Evolutionary conservation across 2,329 filamentous ascomycete species (phyloP), one percentile per base, ranked within the genome.

Genomic region (Xylaria sp.): DNA sequence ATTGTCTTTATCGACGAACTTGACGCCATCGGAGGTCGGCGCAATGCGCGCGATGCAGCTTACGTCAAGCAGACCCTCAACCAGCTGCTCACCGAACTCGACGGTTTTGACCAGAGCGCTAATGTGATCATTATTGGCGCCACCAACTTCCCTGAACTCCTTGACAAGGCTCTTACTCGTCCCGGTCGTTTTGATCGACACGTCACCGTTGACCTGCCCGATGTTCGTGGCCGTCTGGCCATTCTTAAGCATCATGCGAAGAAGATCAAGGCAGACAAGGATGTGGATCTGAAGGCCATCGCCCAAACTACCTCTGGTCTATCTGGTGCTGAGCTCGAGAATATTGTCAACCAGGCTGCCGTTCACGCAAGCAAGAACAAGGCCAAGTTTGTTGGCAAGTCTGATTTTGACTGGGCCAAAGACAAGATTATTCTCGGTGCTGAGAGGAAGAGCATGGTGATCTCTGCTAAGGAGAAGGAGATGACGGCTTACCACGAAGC

Each of bases 21-120:
- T 58, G 92, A 97, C 77, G 95, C 95, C 56, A 95, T 99, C 71
- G 95, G 95, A 71, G 92, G 93, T 61, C 96, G 95, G 79, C 88
- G 95, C 67, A 96, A 97, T 72, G 91, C 95, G 50, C 85, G 93
- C 61, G 96, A 99, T 77, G 92, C 94, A 25, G 92, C 93, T 14
- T 97, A 99, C 75, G 92, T 94, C 68, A 97, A 97, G 77, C 96
- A 99, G 78, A 99, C 95, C 0, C 84, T 99, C 67, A 99, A 99
- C 75, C 95, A 99, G 79, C 86, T 99, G 57, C 86, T 99, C 60
- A 98, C 96, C 17, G 95, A 99, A 76, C 86, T 99, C 40, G 96
- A 99, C 72, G 96, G 96, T 23, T 99, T 99, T 73, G 93, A 96
- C 61, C 94, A 97, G 75, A 92, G 92, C 72, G 95, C 90, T 67